Evolutionary conservation across 495 filamentous ascomycete species (phyloP), one percentile per base, ranked within the genome.

Genomic region (Aspergillus affinis): DNA sequence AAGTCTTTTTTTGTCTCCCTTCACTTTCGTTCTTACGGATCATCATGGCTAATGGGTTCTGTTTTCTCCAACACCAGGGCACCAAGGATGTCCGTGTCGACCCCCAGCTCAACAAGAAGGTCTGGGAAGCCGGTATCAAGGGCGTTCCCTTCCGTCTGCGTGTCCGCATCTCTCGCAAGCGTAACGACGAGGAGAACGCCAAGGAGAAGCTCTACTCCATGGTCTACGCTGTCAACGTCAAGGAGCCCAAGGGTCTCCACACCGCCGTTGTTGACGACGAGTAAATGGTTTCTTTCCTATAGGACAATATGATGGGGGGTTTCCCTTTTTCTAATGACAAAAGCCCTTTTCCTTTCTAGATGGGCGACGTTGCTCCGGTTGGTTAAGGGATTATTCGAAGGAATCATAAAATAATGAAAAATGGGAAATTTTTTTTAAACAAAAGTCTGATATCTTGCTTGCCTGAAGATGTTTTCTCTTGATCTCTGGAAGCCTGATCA

Each of bases 91-190:
- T 99, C 82, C 94, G 94, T 66, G 79, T 99, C 74, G 94, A 98
- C 84, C 94, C 94, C 65, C 90, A 91, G 78, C 83, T 99, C 65
- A 99, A 99, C 88, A 99, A 99, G 89, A 97, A 99, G 86, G 93
- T 99, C 80, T 99, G 94, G 94, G 95, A 99, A 80, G 84, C 89
- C 74, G 94, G 94, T 78, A 87, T 99, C 82, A 97, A 97, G 87
- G 95, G 95, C 72, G 92, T 96, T 65, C 91, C 93, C 55, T 98
- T 89, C 88, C 86, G 94, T 77, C 85, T 99, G 65, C 93, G 94
- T 71, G 85, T 99, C 70, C 91, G 95, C 81, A 96, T 99, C 82
- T 96, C 91, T 67, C 91, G 94, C 77, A 94, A 96, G 88, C 92
- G 94, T 85, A 99, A 99, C 84, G 94, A 99, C 77, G 94, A 99